Conservation (phyloP, 2,329 filamentous ascomycete species). For the Colletotrichum cordylinicola region DNA sequence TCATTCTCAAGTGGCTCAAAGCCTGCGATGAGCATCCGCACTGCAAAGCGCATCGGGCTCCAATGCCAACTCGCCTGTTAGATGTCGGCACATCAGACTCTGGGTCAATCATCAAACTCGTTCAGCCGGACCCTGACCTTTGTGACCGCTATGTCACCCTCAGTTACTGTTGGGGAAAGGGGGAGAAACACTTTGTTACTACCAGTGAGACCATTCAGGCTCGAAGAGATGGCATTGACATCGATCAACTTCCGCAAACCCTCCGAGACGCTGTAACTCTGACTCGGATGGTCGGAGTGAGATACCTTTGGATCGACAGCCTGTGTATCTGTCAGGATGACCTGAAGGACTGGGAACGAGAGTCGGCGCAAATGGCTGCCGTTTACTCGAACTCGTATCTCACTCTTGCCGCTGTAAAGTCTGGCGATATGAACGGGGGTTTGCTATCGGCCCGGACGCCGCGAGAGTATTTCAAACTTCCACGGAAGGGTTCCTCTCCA, state of each 20-base stretch:
- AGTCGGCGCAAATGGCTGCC: slow-evolving; percentile 28
- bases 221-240: neutral
- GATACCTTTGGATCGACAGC: slow-evolving; percentile 36
- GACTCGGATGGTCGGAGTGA: slow-evolving; percentile 26
- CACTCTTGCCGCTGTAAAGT: slow-evolving; percentile 27
- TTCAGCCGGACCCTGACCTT: neutral
- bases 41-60: neutral
- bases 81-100: neutral
- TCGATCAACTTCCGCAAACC: slow-evolving; percentile 23
- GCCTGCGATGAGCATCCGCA: slow-evolving; percentile 3
- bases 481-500: neutral
- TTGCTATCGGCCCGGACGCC: slow-evolving; percentile 14
- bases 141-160: slow-evolving; percentile 1
- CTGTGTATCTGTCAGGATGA: slow-evolving; percentile 35
- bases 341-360: slow-evolving; percentile 26
- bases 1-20: neutral
- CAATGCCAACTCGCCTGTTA: neutral
- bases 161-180: slow-evolving; percentile 12
- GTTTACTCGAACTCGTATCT: slow-evolving; percentile 31
- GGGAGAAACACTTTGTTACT: neutral
- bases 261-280: slow-evolving; percentile 29
- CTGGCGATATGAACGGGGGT: slow-evolving; percentile 25
- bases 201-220: slow-evolving; percentile 2
- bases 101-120: neutral
- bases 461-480: neutral